Evolutionary conservation across 2,329 filamentous ascomycete genomes (phyloP).

Genomic region (Microthyrium microscopicum): DNA sequence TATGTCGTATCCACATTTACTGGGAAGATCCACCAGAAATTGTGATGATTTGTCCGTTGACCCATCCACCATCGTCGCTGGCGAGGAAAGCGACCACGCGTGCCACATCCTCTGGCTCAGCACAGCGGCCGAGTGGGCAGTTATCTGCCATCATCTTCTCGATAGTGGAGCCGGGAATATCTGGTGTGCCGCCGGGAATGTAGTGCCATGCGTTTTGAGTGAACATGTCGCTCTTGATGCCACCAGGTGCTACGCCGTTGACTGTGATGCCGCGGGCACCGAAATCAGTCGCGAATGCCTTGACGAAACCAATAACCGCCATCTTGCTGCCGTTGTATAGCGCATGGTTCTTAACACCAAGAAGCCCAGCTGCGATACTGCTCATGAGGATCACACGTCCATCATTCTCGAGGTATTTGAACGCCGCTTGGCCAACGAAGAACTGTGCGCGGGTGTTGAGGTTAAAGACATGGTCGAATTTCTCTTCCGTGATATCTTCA

Average conservation of each 20-base stretch:
- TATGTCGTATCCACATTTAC: too few species aligned
- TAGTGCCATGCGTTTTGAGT: constrained; percentile 42
- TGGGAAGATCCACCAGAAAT: constrained; percentile 25
- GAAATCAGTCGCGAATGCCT: constrained; percentile 55
- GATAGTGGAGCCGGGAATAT: constrained; percentile 32
- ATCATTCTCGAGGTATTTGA: constrained; percentile 51
- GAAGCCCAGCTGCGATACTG: constrained; percentile 49
- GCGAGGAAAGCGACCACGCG: constrained; percentile 25
- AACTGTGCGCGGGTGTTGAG: constrained; percentile 56
- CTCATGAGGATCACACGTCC: constrained; percentile 62
- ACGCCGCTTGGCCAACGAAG: constrained; percentile 61
- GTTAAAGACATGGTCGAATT: constrained; percentile 55
- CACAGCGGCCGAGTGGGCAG: constrained; percentile 32
- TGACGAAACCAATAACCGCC: constrained; percentile 56
- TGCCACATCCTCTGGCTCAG: constrained; percentile 28
- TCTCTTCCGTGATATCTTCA: constrained; percentile 51
- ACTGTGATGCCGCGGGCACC: constrained; percentile 51
- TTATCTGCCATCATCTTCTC: constrained; percentile 32
- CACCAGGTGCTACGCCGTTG: constrained; percentile 56
- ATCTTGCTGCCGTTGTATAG: constrained; percentile 59
- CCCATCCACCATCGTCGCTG: constrained; percentile 23
- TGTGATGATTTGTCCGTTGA: constrained; percentile 24
- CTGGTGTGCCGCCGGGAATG: constrained; percentile 31
- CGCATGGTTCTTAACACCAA: constrained; percentile 53
- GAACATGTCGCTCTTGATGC: constrained; percentile 66